Conservation (phyloP, 805 yeast genomes). For the Cyberlindnera xylosilytica region DNA sequence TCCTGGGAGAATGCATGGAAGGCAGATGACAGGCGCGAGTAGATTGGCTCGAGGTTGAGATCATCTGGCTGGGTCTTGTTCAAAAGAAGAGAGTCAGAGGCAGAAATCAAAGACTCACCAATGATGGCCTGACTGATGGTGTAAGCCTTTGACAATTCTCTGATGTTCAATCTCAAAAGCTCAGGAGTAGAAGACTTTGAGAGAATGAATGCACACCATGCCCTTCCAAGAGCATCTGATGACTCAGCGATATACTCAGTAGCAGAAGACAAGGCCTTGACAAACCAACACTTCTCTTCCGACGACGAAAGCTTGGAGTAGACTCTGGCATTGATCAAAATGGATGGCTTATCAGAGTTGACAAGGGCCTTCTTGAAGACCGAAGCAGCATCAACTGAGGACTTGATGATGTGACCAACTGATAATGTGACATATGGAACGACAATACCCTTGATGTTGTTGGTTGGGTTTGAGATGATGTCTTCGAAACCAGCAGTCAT, state of each 20-base stretch:
- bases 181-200: slow-evolving; percentile 32
- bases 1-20: slow-evolving; percentile 37
- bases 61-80: slow-evolving; percentile 9
- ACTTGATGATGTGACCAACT: slow-evolving; percentile 23
- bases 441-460: slow-evolving; percentile 38
- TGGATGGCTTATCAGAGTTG: slow-evolving; percentile 42
- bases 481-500: slow-evolving; percentile 37
- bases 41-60: slow-evolving; percentile 22
- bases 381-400: slow-evolving; percentile 26
- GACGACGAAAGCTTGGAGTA: slow-evolving; percentile 44
- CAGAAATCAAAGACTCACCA: slow-evolving; percentile 42
- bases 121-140: slow-evolving; percentile 35
- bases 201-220: slow-evolving; percentile 46
- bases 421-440: slow-evolving; percentile 50
- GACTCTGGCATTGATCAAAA: slow-evolving; percentile 45
- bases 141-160: slow-evolving; percentile 33
- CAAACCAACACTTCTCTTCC: slow-evolving; percentile 52
- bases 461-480: slow-evolving; percentile 50
- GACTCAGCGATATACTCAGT: slow-evolving; percentile 22
- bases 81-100: slow-evolving; percentile 34
- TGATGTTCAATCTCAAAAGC: slow-evolving; percentile 11
- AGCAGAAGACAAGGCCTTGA: slow-evolving; percentile 40
- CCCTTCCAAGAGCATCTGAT: slow-evolving; percentile 31
- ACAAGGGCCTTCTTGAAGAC: slow-evolving; percentile 34
- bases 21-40: slow-evolving; percentile 34